Percentiles rank a stretch among this genome's conserved stretches.
Evolutionary conservation across 225 moss, liverwort and hornwort genomes (phyloP).

Genomic region (Neckera pumila): DNA sequence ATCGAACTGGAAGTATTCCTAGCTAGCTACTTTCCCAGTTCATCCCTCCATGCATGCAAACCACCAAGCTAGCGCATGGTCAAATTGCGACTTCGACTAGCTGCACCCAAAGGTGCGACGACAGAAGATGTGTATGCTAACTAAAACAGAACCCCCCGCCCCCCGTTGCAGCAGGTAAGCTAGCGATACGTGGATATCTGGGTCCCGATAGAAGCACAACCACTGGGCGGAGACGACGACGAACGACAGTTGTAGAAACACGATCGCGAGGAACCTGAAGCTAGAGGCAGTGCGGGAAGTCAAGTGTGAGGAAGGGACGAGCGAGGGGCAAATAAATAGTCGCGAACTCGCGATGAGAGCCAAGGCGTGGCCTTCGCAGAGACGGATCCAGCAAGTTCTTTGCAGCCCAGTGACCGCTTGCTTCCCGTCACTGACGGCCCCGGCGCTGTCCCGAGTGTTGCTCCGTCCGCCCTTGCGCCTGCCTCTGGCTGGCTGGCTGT

Average conservation of each 20-base stretch:
- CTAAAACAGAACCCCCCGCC: no score
- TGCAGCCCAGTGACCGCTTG: background rate
- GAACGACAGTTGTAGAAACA: no score
- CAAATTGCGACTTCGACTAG: background rate
- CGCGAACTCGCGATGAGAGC: background rate
- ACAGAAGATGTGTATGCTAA: background rate
- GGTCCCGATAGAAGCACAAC: background rate
- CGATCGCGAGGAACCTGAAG: no score
- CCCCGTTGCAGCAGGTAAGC: background rate
- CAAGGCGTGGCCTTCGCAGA: background rate
- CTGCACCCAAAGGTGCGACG: background rate
- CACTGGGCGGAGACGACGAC: background rate
- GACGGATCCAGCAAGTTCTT: background rate
- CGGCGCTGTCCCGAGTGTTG: background rate
- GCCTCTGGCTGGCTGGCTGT: background rate
- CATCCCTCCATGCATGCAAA: background rate
- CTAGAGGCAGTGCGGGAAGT: background rate
- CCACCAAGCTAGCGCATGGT: background rate
- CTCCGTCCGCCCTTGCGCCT: background rate
- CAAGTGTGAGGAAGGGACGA: background rate
- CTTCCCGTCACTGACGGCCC: background rate
- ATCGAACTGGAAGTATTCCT: background rate
- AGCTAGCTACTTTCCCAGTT: background rate
- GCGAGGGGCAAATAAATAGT: conserved; percentile 14
- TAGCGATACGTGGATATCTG: background rate